Base-by-base conservation (phyloP, 75 land plant species). In the Cryptomeria japonica region DNA sequence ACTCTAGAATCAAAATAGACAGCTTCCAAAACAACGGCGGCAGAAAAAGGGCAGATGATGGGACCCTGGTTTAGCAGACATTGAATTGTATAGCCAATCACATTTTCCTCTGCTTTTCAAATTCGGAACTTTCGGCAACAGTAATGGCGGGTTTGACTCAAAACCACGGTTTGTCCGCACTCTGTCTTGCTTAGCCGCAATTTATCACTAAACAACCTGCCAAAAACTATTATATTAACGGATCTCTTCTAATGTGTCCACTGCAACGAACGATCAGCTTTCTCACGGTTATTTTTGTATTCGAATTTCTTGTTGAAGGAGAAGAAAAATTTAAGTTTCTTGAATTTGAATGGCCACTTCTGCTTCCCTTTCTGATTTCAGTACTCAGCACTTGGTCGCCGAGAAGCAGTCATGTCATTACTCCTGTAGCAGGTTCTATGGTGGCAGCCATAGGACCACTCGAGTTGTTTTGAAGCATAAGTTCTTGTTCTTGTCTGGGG, bases 401-500 rank as follows among this genome's bases (percentile, higher is more conserved):
- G 31, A 22, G 9, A 80, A 41, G 12, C 77, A 75, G 25, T 39
- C 12, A 16, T 36, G 42, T 5, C 22, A 16, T 19, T 39, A 39
- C 25, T 36, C 80, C 41, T 22, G 31, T 31, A 39, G 83, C 83
- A 22, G 44, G 46, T 78, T 64, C 70, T 25, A 25, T 64, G 77
- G 34, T 75, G 4, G 47, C 47, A 28, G 3, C 83, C 49, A 25
- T 44, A 44, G n/a, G 31, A 80, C 3, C 49, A 64, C 70, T 28
- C 3, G 83, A 3, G n/a, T 42, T 42, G n/a, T 25, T 80, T 0
- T 80, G 13, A 41, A 80, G 31, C 44, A 80, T 3, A 80, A 44
- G 28, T 75, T 75, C 77, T 39, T 80, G 70, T 78, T 78, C 80
- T 39, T 25, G 83, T 22, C 83, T 41, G 83, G 83, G 39, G 31